These are phyloP conservation scores for Xylaria longipes DNA, from an alignment of 495 filamentous ascomycete species.

Conservation along the genomic window DNA sequence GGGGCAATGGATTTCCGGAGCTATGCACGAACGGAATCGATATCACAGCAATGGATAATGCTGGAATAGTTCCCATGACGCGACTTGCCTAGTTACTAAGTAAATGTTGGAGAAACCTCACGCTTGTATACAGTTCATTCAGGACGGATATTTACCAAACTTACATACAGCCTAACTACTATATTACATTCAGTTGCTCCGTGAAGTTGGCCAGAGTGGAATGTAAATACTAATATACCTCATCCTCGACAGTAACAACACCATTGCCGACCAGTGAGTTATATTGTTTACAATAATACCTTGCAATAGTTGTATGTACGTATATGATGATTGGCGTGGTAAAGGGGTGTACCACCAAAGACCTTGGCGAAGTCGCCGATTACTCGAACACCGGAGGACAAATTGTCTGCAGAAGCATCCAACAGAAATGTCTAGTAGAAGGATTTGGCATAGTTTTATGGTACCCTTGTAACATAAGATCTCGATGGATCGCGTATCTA, in stretches of 20 bases:
- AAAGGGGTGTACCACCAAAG: background rate
- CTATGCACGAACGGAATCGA: background rate
- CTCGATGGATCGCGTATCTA: background rate
- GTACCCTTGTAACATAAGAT: background rate
- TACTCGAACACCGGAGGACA: background rate
- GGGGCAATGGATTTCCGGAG: background rate
- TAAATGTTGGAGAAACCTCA: background rate
- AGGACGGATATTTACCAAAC: background rate
- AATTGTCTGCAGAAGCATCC: background rate
- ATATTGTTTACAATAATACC: background rate
- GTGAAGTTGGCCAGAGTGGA: background rate
- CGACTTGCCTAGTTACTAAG: background rate
- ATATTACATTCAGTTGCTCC: background rate
- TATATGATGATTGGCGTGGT: background rate
- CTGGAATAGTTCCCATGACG: background rate
- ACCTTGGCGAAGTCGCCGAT: slow-evolving; percentile 1
- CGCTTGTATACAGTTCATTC: background rate
- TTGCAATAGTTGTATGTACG: background rate
- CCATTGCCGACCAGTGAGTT: background rate
- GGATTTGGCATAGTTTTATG: background rate
- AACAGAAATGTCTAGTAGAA: background rate
- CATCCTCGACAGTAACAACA: background rate
- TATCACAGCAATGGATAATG: background rate
- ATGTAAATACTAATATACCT: too few species aligned
- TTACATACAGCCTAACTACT: background rate